Percentiles rank a stretch among this genome's conserved stretches.
Evolutionary conservation across 352 stramenopile genomes (phyloP).

Genomic region (Thalassiosira pacifica): DNA sequence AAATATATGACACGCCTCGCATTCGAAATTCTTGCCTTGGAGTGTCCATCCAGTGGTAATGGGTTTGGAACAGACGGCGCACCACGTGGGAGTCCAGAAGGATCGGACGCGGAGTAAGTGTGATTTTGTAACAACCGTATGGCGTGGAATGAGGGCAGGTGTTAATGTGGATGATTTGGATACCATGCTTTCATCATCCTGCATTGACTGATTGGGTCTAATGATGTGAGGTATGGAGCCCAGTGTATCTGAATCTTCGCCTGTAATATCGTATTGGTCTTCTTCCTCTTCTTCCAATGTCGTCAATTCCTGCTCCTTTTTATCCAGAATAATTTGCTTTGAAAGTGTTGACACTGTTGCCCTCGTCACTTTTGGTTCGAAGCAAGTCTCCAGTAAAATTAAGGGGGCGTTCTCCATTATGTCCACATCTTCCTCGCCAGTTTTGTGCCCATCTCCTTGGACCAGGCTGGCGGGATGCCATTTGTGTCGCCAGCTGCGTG

Average conservation of each 20-base stretch:
- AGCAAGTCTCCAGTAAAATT: slow-evolving; percentile 68
- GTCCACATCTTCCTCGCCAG: slow-evolving; percentile 17
- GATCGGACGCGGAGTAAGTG: slow-evolving; percentile 74
- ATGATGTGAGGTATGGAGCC: slow-evolving; percentile 64
- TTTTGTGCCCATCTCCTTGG: slow-evolving; percentile 2
- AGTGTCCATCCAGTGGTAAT: slow-evolving; percentile 61
- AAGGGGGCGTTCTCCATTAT: slow-evolving; percentile 39
- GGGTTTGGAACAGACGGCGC: slow-evolving; percentile 70
- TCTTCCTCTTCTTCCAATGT: slow-evolving; percentile 1
- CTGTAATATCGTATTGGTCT: slow-evolving; percentile 43
- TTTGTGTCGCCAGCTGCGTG: slow-evolving; percentile 61
- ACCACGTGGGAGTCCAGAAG: slow-evolving; percentile 75
- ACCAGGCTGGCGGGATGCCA: slow-evolving; percentile 69
- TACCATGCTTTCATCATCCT: slow-evolving; percentile 60
- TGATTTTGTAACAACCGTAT: slow-evolving; percentile 48
- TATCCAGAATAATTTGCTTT: slow-evolving; percentile 21
- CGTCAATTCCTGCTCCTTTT: slow-evolving; percentile 21
- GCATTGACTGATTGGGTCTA: slow-evolving; percentile 21
- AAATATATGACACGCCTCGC: slow-evolving; percentile 81
- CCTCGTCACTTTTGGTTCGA: slow-evolving; percentile 58
- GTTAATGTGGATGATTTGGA: slow-evolving; percentile 62
- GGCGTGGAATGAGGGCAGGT: slow-evolving; percentile 42
- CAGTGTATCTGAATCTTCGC: slow-evolving; percentile 61
- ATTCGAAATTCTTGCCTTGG: slow-evolving; percentile 73
- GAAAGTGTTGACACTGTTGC: slow-evolving; percentile 23